These are phyloP conservation scores for Sesbania bispinosa DNA, from an alignment of 306 rosid species.

Conservation along the genomic window DNA sequence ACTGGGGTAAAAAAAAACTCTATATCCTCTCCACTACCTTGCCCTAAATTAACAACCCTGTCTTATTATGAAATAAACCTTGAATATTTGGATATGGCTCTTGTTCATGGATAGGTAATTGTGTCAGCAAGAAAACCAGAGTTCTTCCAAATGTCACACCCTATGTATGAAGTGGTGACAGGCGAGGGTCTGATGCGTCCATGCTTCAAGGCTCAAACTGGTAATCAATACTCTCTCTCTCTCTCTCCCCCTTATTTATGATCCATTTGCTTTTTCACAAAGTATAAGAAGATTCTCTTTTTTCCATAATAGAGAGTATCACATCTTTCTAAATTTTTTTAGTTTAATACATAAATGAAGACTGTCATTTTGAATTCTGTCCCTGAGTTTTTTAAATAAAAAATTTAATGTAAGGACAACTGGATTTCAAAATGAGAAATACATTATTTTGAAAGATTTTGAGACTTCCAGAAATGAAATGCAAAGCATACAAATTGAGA, in stretches of 20 bases:
- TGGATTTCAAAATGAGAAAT: background rate
- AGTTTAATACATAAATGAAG: background rate
- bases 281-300: background rate
- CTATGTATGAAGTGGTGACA: constrained; percentile 98
- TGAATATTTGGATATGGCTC: constrained; percentile 8
- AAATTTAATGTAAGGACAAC: background rate
- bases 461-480: background rate
- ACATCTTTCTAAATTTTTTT: background rate
- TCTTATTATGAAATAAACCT: background rate
- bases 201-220: constrained; percentile 87
- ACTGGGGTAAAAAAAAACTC: constrained; percentile 10
- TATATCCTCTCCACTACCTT: too few relatives aligned
- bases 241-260: background rate
- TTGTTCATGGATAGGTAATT: constrained; percentile 56
- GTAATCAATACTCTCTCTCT: constrained; percentile 33
- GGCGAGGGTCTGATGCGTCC: constrained; percentile 96
- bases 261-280: background rate
- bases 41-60: too few relatives aligned
- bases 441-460: background rate
- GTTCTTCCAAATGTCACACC: constrained; percentile 91
- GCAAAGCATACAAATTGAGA: background rate
- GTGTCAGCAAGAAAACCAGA: constrained; percentile 98
- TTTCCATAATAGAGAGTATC: background rate
- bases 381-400: background rate
- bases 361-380: background rate